Evolutionary conservation across 176 grass and related monocot species (phyloP).

Genomic region (Phoenix roebelenii): DNA sequence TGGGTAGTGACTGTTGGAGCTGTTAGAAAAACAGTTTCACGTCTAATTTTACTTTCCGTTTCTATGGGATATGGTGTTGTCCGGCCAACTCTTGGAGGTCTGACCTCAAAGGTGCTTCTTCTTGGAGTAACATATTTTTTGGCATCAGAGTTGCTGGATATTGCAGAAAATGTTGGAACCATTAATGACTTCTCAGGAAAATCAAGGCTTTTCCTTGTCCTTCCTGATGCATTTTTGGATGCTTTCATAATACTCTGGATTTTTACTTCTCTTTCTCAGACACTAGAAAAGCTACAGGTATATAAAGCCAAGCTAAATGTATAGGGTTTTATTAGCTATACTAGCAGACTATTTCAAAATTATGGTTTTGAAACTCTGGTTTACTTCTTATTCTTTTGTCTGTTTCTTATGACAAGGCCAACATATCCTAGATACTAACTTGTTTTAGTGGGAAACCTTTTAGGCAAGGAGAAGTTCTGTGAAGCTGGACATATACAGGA

Average conservation of each 20-base stretch:
- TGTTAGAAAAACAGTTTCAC: slow-evolving; percentile 87
- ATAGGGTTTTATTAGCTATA: not conserved
- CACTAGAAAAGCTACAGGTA: slow-evolving; percentile 94
- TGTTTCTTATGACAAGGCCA: no score
- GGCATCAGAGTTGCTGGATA: slow-evolving; percentile 74
- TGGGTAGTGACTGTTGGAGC: slow-evolving; percentile 97
- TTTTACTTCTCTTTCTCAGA: slow-evolving; percentile 93
- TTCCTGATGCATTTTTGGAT: slow-evolving; percentile 94
- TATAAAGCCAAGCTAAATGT: not conserved
- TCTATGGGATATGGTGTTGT: slow-evolving; percentile 99
- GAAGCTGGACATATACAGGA: slow-evolving; percentile 93
- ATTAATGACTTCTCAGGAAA: slow-evolving; percentile 98
- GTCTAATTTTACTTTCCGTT: slow-evolving; percentile 85
- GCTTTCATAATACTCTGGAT: slow-evolving; percentile 99
- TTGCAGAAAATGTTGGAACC: slow-evolving; percentile 93
- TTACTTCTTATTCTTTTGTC: no score
- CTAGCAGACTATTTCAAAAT: no score
- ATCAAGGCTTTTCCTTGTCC: slow-evolving; percentile 80
- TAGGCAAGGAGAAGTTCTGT: slow-evolving; percentile 81
- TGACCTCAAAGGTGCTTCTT: slow-evolving; percentile 92
- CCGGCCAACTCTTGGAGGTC: slow-evolving; percentile 83
- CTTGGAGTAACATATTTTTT: slow-evolving; percentile 97
- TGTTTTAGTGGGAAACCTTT: slow-evolving; percentile 7
- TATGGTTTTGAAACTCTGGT: no score
- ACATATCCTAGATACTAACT: no score